These are phyloP conservation scores for Echeveria elegans DNA, from an alignment of 164 flowering plant species.

Conservation along the genomic window DNA sequence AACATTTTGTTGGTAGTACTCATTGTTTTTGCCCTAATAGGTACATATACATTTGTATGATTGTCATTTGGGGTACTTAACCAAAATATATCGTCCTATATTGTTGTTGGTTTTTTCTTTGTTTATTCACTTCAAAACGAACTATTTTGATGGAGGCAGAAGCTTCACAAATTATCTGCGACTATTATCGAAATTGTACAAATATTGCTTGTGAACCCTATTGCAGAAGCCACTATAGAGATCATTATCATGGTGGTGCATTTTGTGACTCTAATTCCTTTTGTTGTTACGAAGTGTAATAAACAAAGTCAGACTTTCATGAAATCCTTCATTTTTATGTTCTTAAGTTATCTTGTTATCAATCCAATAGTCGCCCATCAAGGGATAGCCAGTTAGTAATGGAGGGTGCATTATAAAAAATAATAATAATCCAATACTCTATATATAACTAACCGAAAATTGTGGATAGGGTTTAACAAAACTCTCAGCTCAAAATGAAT, in stretches of 20 bases:
- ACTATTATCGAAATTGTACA: not conserved
- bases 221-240: not conserved
- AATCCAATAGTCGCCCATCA: too few species aligned
- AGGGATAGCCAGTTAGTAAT: too few species aligned
- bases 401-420: too few species aligned
- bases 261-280: not conserved
- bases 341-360: too few species aligned
- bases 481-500: too few species aligned
- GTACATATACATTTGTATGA: not conserved
- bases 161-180: not conserved
- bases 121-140: too few species aligned
- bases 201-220: not conserved
- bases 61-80: too few species aligned
- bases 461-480: too few species aligned
- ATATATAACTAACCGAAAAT: too few species aligned
- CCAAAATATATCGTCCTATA: not conserved
- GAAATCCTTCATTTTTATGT: too few species aligned
- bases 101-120: not conserved
- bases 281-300: not conserved
- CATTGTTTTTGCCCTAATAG: not conserved
- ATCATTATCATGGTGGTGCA: constrained; percentile 1
- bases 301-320: too few species aligned
- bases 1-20: not conserved
- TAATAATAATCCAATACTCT: too few species aligned
- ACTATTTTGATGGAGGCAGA: not conserved